Evolutionary conservation across 352 stramenopile genomes (phyloP).

Genomic region (Phytopythium oedochilum): DNA sequence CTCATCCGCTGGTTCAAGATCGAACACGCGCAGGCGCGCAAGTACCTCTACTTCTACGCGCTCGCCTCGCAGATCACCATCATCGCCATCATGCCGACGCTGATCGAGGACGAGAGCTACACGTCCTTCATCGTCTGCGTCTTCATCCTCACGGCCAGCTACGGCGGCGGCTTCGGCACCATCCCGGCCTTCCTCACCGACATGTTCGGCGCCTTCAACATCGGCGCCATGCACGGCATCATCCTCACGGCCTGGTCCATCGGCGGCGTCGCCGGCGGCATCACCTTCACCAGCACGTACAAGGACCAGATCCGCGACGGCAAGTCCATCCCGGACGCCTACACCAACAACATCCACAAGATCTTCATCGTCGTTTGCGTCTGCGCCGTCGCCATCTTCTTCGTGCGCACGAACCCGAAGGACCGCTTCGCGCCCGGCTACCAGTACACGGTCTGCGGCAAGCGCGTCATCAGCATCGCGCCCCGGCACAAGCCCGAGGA

Average conservation of each 20-base stretch:
- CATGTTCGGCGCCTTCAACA: conserved; percentile 84
- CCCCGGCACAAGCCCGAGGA: conserved; percentile 31
- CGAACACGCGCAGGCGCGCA: conserved; percentile 39
- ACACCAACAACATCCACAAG: conserved; percentile 58
- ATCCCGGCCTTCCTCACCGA: conserved; percentile 74
- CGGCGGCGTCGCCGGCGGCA: conserved; percentile 58
- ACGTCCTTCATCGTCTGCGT: conserved; percentile 45
- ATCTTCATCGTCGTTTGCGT: conserved; percentile 59
- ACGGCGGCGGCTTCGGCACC: conserved; percentile 65
- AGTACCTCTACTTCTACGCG: conserved; percentile 55
- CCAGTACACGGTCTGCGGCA: conserved; percentile 57
- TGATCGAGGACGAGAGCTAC: conserved; percentile 58
- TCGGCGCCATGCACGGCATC: conserved; percentile 70
- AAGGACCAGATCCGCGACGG: conserved; percentile 24
- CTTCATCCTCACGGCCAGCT: conserved; percentile 67
- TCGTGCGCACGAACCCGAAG: conserved; percentile 51
- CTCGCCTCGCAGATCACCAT: conserved; percentile 56
- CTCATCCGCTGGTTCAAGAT: conserved; percentile 34
- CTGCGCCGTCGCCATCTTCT: conserved; percentile 48
- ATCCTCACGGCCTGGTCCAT: conserved; percentile 79
- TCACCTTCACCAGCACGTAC: conserved; percentile 66
- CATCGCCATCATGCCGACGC: conserved; percentile 47
- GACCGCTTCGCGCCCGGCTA: conserved; percentile 71
- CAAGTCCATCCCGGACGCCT: conserved; percentile 39
- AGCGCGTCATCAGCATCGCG: conserved; percentile 54